Conservation (phyloP, 768 basidiomycete genomes). For the Pilatotrama ljubarskyi region DNA sequence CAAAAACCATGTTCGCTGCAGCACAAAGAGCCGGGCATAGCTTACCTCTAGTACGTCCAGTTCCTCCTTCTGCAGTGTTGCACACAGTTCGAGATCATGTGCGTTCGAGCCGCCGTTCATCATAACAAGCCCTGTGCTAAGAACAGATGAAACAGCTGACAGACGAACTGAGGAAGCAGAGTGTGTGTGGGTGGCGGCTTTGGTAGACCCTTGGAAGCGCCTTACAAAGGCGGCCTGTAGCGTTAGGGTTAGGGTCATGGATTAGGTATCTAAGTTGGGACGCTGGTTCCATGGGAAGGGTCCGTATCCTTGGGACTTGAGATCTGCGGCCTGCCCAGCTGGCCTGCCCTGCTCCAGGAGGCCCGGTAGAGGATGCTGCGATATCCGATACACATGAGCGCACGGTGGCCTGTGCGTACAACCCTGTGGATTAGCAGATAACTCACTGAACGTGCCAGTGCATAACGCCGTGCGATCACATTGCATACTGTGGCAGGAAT, state of each 20-base stretch:
- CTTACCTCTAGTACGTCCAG: conserved; percentile 66
- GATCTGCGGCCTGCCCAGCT: background rate
- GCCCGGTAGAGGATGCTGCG: too few relatives aligned
- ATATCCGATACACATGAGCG: too few relatives aligned
- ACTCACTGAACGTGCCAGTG: too few relatives aligned
- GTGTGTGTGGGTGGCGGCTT: background rate
- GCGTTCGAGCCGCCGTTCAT: background rate
- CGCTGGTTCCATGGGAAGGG: background rate
- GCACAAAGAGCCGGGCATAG: conserved; percentile 9
- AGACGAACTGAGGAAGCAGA: background rate
- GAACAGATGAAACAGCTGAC: background rate
- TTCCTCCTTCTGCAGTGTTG: conserved; percentile 52
- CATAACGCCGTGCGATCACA: too few relatives aligned
- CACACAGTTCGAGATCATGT: conserved; percentile 16
- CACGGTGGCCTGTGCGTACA: background rate
- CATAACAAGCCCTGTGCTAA: background rate
- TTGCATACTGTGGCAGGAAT: too few relatives aligned
- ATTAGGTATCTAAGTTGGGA: background rate
- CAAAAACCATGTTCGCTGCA: background rate
- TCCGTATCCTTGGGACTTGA: background rate
- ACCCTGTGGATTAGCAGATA: too few relatives aligned
- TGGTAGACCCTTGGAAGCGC: background rate
- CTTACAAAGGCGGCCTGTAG: background rate
- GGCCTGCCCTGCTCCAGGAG: too few relatives aligned
- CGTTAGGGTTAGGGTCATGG: background rate